phyloP scores from a whole-genome alignment of 495 filamentous ascomycete species.

The Friedmanniomyces endolithicus region DNA sequence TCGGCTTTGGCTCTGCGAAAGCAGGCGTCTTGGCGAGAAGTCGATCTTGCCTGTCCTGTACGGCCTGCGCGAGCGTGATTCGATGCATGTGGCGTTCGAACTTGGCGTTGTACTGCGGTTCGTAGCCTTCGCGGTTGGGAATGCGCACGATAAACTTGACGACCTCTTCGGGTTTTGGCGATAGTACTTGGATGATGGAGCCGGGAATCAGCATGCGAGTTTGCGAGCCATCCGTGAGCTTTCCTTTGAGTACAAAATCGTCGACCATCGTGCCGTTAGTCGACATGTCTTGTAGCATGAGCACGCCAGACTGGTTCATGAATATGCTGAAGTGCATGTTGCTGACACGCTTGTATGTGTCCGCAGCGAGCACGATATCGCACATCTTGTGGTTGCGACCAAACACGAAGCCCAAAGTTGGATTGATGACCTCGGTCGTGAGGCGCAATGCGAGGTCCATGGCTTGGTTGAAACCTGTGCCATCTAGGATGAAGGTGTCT shows the following conservation, averaged over 20 bases:
- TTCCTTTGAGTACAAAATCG: conserved; percentile 42
- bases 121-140: conserved; percentile 51
- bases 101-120: conserved; percentile 47
- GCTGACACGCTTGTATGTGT: conserved; percentile 54
- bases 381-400: conserved; percentile 59
- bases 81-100: conserved; percentile 38
- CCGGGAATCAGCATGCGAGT: conserved; percentile 58
- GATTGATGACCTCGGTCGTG: conserved; percentile 54
- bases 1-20: not conserved
- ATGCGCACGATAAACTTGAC: conserved; percentile 78
- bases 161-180: conserved; percentile 29
- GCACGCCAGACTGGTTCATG: conserved; percentile 58
- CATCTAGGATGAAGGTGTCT: conserved; percentile 38
- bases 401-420: conserved; percentile 63
- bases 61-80: conserved; percentile 12
- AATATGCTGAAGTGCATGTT: conserved; percentile 89
- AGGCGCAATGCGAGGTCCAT: conserved; percentile 67
- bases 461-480: conserved; percentile 12
- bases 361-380: conserved; percentile 51
- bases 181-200: conserved; percentile 58
- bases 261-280: conserved; percentile 90
- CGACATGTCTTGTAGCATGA: conserved; percentile 87
- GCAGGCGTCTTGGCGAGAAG: not conserved
- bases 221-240: conserved; percentile 23
- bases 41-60: not conserved